phyloP scores from a whole-genome alignment of 164 flowering plant species.

The Piper longum region DNA sequence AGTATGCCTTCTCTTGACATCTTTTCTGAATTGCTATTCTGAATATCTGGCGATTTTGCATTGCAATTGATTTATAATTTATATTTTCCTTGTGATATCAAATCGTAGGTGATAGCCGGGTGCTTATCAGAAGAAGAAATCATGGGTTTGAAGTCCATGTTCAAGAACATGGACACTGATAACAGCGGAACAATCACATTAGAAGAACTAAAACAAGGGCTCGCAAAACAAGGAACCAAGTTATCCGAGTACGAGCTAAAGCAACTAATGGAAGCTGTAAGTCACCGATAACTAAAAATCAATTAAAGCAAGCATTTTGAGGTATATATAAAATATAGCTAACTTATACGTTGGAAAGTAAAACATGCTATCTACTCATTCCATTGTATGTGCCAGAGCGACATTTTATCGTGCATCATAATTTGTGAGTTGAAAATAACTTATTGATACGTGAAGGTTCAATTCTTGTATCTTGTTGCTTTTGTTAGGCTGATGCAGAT shows the following conservation, averaged over 20 bases:
- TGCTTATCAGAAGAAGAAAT: slow-evolving; percentile 62
- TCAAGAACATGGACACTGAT: too few species aligned
- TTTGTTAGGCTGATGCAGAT: slow-evolving; percentile 74
- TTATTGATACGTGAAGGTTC: background rate
- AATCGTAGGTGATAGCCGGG: slow-evolving; percentile 74
- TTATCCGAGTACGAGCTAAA: slow-evolving; percentile 48
- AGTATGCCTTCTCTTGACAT: slow-evolving; percentile 21
- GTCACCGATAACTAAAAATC: slow-evolving; percentile 7
- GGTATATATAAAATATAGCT: too few species aligned
- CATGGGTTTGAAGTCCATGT: too few species aligned
- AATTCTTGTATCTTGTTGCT: background rate
- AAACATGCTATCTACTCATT: too few species aligned
- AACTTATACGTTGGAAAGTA: too few species aligned
- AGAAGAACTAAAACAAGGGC: slow-evolving; percentile 56
- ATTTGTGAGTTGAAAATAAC: too few species aligned
- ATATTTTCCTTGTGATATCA: background rate
- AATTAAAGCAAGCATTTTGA: background rate
- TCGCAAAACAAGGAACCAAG: too few species aligned
- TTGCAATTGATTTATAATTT: background rate
- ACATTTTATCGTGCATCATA: too few species aligned
- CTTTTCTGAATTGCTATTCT: background rate
- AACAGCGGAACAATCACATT: slow-evolving; percentile 77
- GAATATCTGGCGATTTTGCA: too few species aligned
- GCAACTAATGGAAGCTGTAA: slow-evolving; percentile 94
- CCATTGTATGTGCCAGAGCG: too few species aligned